A percentile compares a stretch with the other conserved stretches of the same genome.
These are phyloP conservation scores for Ramaria rubella DNA, from an alignment of 768 basidiomycete species.

Conservation along the genomic window DNA sequence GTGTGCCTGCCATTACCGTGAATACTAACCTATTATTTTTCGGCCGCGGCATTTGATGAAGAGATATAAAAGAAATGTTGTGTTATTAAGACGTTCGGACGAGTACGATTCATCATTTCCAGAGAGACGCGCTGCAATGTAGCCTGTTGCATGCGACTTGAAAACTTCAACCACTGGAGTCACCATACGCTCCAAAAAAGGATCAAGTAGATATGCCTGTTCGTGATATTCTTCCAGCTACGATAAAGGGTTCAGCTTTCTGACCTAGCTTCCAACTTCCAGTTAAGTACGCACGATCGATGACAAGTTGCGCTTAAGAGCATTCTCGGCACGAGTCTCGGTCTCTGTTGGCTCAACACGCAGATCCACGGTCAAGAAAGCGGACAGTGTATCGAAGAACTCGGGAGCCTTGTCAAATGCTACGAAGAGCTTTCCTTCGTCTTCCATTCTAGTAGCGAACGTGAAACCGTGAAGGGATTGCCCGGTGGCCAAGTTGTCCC, in stretches of 20 bases:
- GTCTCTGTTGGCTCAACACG: conserved; percentile 36
- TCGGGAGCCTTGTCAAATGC: conserved; percentile 59
- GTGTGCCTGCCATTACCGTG: conserved; percentile 1
- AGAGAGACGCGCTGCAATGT: conserved; percentile 24
- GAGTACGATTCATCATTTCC: conserved; percentile 20
- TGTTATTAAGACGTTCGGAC: conserved; percentile 38
- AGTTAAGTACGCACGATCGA: conserved; percentile 49
- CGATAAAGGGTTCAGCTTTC: not conserved
- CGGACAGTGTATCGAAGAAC: conserved; percentile 45
- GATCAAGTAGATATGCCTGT: conserved; percentile 87
- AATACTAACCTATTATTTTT: conserved; percentile 78
- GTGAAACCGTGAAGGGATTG: not conserved
- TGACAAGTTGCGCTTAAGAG: conserved; percentile 36
- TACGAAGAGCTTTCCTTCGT: conserved; percentile 40
- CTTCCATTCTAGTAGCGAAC: conserved; percentile 25
- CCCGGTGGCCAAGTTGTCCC: not conserved
- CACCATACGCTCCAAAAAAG: conserved; percentile 74
- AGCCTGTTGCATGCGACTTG: conserved; percentile 44
- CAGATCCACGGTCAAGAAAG: conserved; percentile 45
- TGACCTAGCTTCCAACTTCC: not conserved
- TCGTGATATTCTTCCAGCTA: conserved; percentile 91
- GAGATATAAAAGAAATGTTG: conserved; percentile 63
- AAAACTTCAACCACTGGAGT: conserved; percentile 63
- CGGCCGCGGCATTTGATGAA: conserved; percentile 85
- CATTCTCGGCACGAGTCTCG: conserved; percentile 38